Evolutionary conservation across 2,329 filamentous ascomycete genomes (phyloP).

Genomic region (Apiospora pterosperma): DNA sequence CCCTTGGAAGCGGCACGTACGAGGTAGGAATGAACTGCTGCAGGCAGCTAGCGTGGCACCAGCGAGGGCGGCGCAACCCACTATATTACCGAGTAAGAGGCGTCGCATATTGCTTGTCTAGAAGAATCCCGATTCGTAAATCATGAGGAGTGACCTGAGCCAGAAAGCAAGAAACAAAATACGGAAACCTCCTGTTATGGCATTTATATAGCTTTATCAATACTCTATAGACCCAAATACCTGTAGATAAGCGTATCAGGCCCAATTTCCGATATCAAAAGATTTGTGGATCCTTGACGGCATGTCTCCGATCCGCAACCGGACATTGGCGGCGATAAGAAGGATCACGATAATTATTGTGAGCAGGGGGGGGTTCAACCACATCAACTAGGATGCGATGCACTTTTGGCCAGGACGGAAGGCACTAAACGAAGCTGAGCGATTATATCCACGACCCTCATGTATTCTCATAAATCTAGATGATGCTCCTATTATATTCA

Average conservation of each 20-base stretch:
- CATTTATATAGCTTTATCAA: background rate
- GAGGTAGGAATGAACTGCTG: background rate
- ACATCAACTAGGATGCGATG: too few species aligned
- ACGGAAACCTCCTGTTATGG: too few species aligned
- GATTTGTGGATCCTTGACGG: background rate
- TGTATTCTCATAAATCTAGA: background rate
- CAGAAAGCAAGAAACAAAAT: too few species aligned
- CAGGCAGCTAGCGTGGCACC: background rate
- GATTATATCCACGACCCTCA: too few species aligned
- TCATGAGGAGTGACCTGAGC: too few species aligned
- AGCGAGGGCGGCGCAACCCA: background rate
- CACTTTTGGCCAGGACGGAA: too few species aligned
- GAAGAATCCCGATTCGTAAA: too few species aligned
- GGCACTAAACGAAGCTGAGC: too few species aligned
- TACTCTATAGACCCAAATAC: background rate
- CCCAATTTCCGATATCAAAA: background rate
- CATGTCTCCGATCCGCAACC: background rate
- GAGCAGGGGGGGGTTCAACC: too few species aligned
- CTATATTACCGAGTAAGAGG: background rate
- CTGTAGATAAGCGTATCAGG: background rate
- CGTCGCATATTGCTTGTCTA: background rate
- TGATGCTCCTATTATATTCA: too few species aligned
- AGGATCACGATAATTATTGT: too few species aligned
- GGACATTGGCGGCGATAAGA: background rate
- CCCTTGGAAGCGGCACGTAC: background rate